Conservation (phyloP, 1,139 yeast genomes). For the Geotrichum citri-aurantii region DNA sequence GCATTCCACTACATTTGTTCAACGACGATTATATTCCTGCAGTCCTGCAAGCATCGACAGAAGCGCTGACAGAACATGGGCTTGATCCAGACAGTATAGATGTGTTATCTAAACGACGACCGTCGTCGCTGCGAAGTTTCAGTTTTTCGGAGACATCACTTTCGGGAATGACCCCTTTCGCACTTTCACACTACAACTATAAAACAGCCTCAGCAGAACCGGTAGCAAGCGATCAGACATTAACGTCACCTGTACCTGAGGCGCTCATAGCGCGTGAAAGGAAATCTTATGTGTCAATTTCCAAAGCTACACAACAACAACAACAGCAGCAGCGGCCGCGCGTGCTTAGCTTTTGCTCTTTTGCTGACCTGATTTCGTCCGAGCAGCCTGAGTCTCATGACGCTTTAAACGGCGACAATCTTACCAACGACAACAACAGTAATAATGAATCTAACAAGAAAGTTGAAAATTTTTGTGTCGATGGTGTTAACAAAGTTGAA, state of each 20-base stretch:
- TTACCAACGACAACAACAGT: background rate
- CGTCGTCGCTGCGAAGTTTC: conserved; percentile 25
- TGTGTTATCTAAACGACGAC: conserved; percentile 56
- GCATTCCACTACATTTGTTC: conserved; percentile 44
- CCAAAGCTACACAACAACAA: background rate
- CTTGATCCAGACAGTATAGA: conserved; percentile 64
- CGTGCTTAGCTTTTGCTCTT: conserved; percentile 15
- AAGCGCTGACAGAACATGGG: conserved; percentile 50
- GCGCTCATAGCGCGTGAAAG: background rate
- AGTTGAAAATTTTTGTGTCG: too few relatives aligned
- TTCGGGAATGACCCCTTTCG: background rate
- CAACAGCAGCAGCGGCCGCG: background rate
- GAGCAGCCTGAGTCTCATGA: background rate
- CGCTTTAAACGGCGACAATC: background rate
- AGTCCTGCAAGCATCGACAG: conserved; percentile 72
- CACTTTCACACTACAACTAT: too few relatives aligned
- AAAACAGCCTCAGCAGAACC: background rate
- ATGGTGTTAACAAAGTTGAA: too few relatives aligned
- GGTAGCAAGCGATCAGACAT: background rate
- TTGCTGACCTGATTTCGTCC: conserved; percentile 12
- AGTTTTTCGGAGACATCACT: conserved; percentile 5
- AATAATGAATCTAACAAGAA: too few relatives aligned
- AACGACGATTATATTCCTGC: conserved; percentile 74
- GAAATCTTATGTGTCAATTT: background rate
- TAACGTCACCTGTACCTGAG: background rate